Conservation (phyloP, 495 filamentous ascomycete genomes). For the Acidomyces sp. region DNA sequence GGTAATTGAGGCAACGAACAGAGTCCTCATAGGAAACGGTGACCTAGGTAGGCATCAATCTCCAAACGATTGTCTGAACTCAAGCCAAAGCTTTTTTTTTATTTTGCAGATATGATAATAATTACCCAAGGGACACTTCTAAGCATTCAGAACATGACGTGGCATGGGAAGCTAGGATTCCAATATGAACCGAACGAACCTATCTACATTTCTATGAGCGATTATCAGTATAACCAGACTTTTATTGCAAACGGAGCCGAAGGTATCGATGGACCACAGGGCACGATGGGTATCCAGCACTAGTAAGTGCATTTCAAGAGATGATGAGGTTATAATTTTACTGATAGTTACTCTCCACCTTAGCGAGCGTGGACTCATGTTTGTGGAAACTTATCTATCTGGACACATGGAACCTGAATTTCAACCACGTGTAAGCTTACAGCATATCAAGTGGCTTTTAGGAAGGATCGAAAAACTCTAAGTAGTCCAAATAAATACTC, state of each 20-base stretch:
- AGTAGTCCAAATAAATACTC: not conserved
- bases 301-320: slow-evolving; percentile 26
- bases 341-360: not conserved
- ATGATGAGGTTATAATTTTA: slow-evolving; percentile 19
- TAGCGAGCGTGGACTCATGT: slow-evolving; percentile 56
- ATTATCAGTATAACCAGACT: slow-evolving; percentile 17
- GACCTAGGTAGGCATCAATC: slow-evolving; percentile 37
- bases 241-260: slow-evolving; percentile 16
- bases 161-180: slow-evolving; percentile 60
- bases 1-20: slow-evolving; percentile 56
- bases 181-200: slow-evolving; percentile 34
- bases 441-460: slow-evolving; percentile 23
- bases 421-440: slow-evolving; percentile 3
- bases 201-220: slow-evolving; percentile 42
- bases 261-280: slow-evolving; percentile 22
- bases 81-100: slow-evolving; percentile 16
- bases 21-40: slow-evolving; percentile 51
- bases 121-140: slow-evolving; percentile 51
- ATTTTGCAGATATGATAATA: slow-evolving; percentile 26
- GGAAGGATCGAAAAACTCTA: slow-evolving; percentile 14
- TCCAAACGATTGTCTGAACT: slow-evolving; percentile 47
- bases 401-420: slow-evolving; percentile 9
- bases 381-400: slow-evolving; percentile 1
- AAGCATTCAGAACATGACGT: slow-evolving; percentile 73
- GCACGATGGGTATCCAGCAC: slow-evolving; percentile 29